Base-by-base conservation (phyloP, 1,139 yeast genomes). In the Williopsis jadinii region DNA sequence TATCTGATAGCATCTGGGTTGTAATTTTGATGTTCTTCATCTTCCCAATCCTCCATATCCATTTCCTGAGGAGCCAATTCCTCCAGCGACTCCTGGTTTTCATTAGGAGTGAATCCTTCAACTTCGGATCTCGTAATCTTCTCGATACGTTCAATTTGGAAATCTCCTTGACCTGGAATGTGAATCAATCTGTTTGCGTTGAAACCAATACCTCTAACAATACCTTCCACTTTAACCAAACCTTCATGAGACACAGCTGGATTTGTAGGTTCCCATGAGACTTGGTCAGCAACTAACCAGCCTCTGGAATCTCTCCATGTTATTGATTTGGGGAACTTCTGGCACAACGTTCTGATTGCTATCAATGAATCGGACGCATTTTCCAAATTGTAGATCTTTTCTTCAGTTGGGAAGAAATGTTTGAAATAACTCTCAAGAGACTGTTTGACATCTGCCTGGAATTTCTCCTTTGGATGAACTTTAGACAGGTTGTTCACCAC, bases 231-330 rank as follows among this genome's bases (percentile, higher is more conserved):
- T 3, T 76, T 75, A 32, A 88, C 59, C 8, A 55, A 44, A 3
- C 67, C 65, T 33, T 67, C 68, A 14, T 62, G 56, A 26, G 66
- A 63, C 28, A 55, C 54, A 8, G 62, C 61, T 19, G 58, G 55
- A 41, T 59, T 61, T 27, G 58, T 54, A 9, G 65, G 64, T n/a
- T 65, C 61, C 70, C 76, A 81, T 31, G 63, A 61, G 1, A 79
- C 69, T 3, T 63, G 55, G 51, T 87, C 95, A 1, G 95, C 94
- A 14, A 92, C 72, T 48, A 92, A 43, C 66, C 90, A 94, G 9
- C 95, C 94, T 59, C 98, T 73, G 26, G 80, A 67, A 53, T 92
- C 97, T 66, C 98, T 80, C 98, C 98, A 94, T 32, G 75, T 74
- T 34, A 94, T 70, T 2, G 87, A 79, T 58, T 81, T 82, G 28